These are phyloP conservation scores for Monosporozyma solicola DNA, from an alignment of 805 yeast genomes.

Conservation along the genomic window DNA sequence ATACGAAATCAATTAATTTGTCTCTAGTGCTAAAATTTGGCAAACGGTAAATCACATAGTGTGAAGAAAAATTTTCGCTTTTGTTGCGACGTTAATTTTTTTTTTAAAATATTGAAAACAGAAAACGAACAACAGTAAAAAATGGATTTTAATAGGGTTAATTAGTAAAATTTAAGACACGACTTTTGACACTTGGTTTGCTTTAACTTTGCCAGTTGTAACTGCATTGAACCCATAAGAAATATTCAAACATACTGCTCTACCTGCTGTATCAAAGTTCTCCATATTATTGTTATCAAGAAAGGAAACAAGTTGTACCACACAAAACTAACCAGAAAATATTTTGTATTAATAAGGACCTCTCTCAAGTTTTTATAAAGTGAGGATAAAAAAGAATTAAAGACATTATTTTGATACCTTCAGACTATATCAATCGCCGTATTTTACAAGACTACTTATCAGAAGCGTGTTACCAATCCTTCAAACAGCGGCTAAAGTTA, in stretches of 20 bases:
- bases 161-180: neutral
- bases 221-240: neutral
- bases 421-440: too few relatives aligned
- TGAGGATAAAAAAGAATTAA: neutral
- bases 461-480: neutral
- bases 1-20: neutral
- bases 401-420: too few relatives aligned
- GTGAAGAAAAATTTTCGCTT: constrained; percentile 1
- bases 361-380: neutral
- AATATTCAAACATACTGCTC: neutral
- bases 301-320: neutral
- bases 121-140: neutral
- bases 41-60: neutral
- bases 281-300: neutral
- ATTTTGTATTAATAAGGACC: neutral
- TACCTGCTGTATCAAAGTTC: neutral
- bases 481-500: neutral
- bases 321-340: neutral
- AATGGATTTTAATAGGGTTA: neutral
- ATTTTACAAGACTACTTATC: too few relatives aligned
- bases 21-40: neutral
- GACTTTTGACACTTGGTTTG: neutral
- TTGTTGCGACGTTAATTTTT: neutral
- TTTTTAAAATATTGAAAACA: neutral
- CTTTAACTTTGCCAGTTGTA: neutral